A percentile compares a stretch with the other conserved stretches of the same genome.
phyloP scores from a whole-genome alignment of 1,284 basidiomycete species.

The Papiliotrema terrestris region DNA sequence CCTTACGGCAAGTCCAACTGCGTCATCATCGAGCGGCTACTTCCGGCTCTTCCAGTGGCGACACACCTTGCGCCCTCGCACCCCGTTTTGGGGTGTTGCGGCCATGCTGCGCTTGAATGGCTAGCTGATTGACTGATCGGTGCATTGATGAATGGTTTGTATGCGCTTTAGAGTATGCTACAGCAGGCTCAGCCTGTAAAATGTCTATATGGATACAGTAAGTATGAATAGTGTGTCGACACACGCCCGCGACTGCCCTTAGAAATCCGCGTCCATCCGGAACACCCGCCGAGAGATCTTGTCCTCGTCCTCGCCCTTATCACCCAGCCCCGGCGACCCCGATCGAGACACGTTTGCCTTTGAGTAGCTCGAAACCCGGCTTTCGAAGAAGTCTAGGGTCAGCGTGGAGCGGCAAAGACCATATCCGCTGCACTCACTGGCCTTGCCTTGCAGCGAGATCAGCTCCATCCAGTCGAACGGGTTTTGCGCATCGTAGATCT shows the following conservation, averaged over 20 bases:
- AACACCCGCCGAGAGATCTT: slow-evolving; percentile 16
- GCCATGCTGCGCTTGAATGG: no score
- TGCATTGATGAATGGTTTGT: not conserved
- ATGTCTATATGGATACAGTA: not conserved
- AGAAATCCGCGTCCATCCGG: slow-evolving; percentile 26
- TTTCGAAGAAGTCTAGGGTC: slow-evolving; percentile 45
- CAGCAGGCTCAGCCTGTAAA: not conserved
- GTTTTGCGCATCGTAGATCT: slow-evolving; percentile 68
- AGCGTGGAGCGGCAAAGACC: not conserved
- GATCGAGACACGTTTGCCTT: slow-evolving; percentile 40
- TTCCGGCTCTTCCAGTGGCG: no score
- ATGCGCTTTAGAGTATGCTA: not conserved
- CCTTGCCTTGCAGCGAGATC: slow-evolving; percentile 70
- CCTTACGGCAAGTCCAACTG: not conserved
- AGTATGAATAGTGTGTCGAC: not conserved
- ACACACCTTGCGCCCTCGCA: no score
- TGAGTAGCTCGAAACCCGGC: slow-evolving; percentile 44
- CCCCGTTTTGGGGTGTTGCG: no score
- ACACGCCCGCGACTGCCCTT: not conserved
- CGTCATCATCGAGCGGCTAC: not conserved
- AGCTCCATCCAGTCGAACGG: slow-evolving; percentile 84
- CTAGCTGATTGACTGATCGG: not conserved
- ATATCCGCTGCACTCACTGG: slow-evolving; percentile 27
- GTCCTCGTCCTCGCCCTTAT: slow-evolving; percentile 4
- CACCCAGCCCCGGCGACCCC: slow-evolving; percentile 23